Evolutionary conservation across 1,139 yeast genomes (phyloP).

Genomic region (Groenewaldozyma auringiensis): DNA sequence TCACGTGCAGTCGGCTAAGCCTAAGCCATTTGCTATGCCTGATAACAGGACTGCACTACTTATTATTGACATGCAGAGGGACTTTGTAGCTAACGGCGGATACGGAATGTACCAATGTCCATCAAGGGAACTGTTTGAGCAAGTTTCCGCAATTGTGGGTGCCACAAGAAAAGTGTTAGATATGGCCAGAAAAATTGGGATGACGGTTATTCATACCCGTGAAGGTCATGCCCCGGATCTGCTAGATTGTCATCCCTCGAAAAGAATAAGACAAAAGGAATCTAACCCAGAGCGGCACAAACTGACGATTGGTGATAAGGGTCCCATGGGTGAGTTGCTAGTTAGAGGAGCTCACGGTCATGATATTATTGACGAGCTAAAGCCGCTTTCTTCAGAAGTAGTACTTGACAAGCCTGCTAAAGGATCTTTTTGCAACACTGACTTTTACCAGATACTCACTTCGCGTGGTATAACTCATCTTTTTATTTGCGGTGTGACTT

Average conservation of each 20-base stretch:
- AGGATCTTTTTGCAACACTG: slow-evolving; percentile 28
- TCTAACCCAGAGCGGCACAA: slow-evolving; percentile 19
- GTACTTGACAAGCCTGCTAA: slow-evolving; percentile 29
- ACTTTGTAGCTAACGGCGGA: slow-evolving; percentile 25
- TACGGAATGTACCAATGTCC: slow-evolving; percentile 29
- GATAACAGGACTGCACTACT: slow-evolving; percentile 24
- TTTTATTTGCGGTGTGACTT: slow-evolving; percentile 26
- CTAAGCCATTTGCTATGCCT: slow-evolving; percentile 23
- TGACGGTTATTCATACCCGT: slow-evolving; percentile 26
- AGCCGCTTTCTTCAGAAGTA: slow-evolving; percentile 21
- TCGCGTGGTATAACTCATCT: slow-evolving; percentile 26
- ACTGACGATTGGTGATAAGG: slow-evolving; percentile 24
- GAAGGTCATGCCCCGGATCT: slow-evolving; percentile 26
- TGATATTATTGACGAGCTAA: slow-evolving; percentile 26
- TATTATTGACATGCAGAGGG: slow-evolving; percentile 29
- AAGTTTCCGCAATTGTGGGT: slow-evolving; percentile 21
- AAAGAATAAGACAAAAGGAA: slow-evolving; percentile 20
- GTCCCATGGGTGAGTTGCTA: slow-evolving; percentile 27
- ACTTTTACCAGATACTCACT: slow-evolving; percentile 24
- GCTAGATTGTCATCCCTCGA: slow-evolving; percentile 26
- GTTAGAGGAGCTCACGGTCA: slow-evolving; percentile 29
- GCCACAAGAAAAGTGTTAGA: slow-evolving; percentile 17
- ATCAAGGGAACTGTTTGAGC: slow-evolving; percentile 21
- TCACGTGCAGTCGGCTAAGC: slow-evolving; percentile 8
- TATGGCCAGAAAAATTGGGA: slow-evolving; percentile 23